These are phyloP conservation scores for Thoreauomyces humboldtii DNA, from an alignment of 192 early-diverging fungal genomes.

Conservation along the genomic window DNA sequence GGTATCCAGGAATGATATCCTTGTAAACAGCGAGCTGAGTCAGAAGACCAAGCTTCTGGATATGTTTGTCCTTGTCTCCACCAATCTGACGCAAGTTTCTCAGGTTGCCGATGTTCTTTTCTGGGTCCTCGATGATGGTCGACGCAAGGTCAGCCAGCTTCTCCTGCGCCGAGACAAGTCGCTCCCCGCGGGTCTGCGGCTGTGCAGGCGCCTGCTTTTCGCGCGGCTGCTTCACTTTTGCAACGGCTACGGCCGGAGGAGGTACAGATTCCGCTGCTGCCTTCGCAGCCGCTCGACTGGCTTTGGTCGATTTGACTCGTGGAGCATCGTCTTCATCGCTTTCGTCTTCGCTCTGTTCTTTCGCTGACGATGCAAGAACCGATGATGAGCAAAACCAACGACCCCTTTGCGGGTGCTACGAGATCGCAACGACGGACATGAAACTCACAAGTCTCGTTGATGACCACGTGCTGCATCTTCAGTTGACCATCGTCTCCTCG, in stretches of 20 bases:
- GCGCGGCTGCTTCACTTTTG: background rate
- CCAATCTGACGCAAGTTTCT: conserved; percentile 67
- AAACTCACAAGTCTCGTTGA: background rate
- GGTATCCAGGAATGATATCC: conserved; percentile 92
- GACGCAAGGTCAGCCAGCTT: conserved; percentile 79
- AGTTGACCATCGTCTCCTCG: conserved; percentile 63
- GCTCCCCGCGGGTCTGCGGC: conserved; percentile 20
- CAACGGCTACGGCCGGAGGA: background rate
- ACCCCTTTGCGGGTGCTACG: no score
- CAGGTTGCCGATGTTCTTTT: conserved; percentile 66
- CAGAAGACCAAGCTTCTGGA: conserved; percentile 75
- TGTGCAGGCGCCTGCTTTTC: conserved; percentile 9
- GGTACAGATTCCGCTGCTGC: background rate
- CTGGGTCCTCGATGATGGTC: conserved; percentile 77
- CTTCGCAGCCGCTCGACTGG: background rate
- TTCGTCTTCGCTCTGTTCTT: background rate
- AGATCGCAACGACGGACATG: no score
- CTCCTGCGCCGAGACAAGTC: conserved; percentile 52
- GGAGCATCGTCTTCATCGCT: conserved; percentile 30
- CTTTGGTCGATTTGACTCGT: conserved; percentile 1
- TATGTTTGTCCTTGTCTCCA: conserved; percentile 57
- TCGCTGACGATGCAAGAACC: no score
- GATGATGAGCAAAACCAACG: no score
- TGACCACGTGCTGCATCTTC: conserved; percentile 37
- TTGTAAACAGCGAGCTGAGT: conserved; percentile 91